Percentiles rank a stretch among this genome's conserved stretches.
phyloP scores from a whole-genome alignment of 768 basidiomycete species.

The Collybiopsis confluens region DNA sequence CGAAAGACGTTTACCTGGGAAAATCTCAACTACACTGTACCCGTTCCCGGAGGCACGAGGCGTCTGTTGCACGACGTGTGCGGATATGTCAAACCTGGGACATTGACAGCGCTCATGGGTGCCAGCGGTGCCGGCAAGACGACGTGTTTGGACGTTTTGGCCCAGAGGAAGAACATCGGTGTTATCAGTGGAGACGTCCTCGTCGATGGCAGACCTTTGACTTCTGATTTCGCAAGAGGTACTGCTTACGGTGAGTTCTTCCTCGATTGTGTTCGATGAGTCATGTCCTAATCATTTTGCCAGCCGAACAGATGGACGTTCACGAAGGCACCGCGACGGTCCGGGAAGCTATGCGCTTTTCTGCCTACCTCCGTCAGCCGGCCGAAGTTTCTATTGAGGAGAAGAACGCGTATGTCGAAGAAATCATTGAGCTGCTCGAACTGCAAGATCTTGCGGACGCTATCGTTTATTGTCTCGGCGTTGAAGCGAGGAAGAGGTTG shows the following conservation, averaged over 20 bases:
- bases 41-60: conserved; percentile 53
- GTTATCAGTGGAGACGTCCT: conserved; percentile 60
- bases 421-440: conserved; percentile 80
- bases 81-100: conserved; percentile 83
- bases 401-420: conserved; percentile 78
- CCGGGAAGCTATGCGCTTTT: conserved; percentile 81
- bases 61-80: conserved; percentile 70
- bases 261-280: conserved; percentile 18
- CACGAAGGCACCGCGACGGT: conserved; percentile 81
- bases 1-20: conserved; percentile 80
- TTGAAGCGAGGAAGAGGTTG: conserved; percentile 76
- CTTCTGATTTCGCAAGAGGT: conserved; percentile 50
- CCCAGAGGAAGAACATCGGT: conserved; percentile 70
- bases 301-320: conserved; percentile 81
- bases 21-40: conserved; percentile 70
- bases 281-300: conserved; percentile 17
- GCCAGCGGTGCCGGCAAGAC: conserved; percentile 74
- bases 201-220: conserved; percentile 61
- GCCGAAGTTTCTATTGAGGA: conserved; percentile 60
- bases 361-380: conserved; percentile 81
- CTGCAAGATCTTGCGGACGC: conserved; percentile 82
- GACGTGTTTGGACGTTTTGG: conserved; percentile 71
- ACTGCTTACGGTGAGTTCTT: conserved; percentile 67
- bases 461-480: conserved; percentile 63
- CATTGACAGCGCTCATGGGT: conserved; percentile 79